Evolutionary conservation across 2,329 filamentous ascomycete species (phyloP).

Genomic region (Aspergillus tamarii): DNA sequence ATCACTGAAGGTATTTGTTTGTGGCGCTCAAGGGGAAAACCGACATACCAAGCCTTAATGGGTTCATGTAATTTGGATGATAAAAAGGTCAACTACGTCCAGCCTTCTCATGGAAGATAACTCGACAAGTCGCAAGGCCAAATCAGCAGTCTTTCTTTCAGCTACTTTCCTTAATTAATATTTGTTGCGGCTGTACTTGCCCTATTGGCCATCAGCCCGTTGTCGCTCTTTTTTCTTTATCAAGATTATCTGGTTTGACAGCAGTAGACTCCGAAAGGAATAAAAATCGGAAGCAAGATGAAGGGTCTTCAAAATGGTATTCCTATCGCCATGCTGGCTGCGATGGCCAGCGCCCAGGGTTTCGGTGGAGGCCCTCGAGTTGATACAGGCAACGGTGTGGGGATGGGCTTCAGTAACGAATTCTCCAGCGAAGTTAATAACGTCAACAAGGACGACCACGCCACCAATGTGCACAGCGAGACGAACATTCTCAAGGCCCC

Average conservation of each 20-base stretch:
- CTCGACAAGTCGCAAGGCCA: background rate
- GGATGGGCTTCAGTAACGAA: background rate
- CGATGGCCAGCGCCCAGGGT: conserved; percentile 32
- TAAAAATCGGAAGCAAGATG: conserved; percentile 28
- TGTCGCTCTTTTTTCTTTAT: conserved; percentile 17
- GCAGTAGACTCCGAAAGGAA: background rate
- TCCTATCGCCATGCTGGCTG: conserved; percentile 39
- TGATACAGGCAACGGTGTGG: conserved; percentile 3
- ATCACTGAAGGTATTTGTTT: conserved; percentile 16
- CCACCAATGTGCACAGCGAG: background rate
- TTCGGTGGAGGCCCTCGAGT: conserved; percentile 13
- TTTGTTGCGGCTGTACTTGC: conserved; percentile 8
- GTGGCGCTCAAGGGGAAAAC: background rate
- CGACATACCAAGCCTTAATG: conserved; percentile 13
- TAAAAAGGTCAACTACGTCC: conserved; percentile 22
- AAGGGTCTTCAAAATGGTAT: conserved; percentile 41
- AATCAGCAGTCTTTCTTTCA: background rate
- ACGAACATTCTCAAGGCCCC: background rate
- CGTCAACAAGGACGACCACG: conserved; percentile 3
- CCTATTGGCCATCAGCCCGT: conserved; percentile 10
- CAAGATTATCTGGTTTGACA: background rate
- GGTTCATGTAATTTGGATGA: conserved; percentile 5
- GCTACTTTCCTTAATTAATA: conserved; percentile 12
- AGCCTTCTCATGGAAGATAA: background rate
- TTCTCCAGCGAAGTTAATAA: background rate